These are phyloP conservation scores for Cladosporium sp. DNA, from an alignment of 2,329 filamentous ascomycete species.

Conservation along the genomic window DNA sequence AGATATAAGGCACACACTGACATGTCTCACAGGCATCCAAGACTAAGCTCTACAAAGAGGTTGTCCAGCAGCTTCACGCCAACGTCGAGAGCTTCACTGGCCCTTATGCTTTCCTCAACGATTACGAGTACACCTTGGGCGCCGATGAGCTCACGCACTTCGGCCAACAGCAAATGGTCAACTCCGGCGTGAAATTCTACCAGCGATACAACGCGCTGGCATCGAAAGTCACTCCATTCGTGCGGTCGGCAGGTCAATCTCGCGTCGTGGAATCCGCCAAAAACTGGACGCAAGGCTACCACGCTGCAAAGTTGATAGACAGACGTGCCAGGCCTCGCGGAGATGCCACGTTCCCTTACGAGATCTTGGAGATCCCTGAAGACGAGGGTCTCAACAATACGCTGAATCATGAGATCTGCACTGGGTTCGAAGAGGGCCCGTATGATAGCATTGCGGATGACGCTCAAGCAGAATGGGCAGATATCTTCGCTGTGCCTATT, in stretches of 20 bases:
- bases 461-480: conserved; percentile 56
- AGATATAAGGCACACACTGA: not conserved
- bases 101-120: conserved; percentile 64
- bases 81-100: conserved; percentile 53
- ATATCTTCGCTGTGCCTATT: conserved; percentile 64
- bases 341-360: conserved; percentile 46
- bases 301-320: conserved; percentile 49
- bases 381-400: conserved; percentile 69
- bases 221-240: conserved; percentile 57
- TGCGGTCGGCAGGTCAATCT: conserved; percentile 65
- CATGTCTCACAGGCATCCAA: conserved; percentile 46
- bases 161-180: conserved; percentile 65
- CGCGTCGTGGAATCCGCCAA: conserved; percentile 71
- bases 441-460: conserved; percentile 45
- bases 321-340: conserved; percentile 26
- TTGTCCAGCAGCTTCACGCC: conserved; percentile 63
- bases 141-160: conserved; percentile 65
- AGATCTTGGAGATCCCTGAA: conserved; percentile 68
- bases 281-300: conserved; percentile 73
- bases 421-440: conserved; percentile 61
- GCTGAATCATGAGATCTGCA: conserved; percentile 69
- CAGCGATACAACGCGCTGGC: conserved; percentile 65
- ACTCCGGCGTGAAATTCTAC: conserved; percentile 75
- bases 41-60: conserved; percentile 57
- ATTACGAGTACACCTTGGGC: conserved; percentile 69